These are phyloP conservation scores for Tinospora cordifolia DNA, from an alignment of 164 flowering plant genomes.

Conservation along the genomic window DNA sequence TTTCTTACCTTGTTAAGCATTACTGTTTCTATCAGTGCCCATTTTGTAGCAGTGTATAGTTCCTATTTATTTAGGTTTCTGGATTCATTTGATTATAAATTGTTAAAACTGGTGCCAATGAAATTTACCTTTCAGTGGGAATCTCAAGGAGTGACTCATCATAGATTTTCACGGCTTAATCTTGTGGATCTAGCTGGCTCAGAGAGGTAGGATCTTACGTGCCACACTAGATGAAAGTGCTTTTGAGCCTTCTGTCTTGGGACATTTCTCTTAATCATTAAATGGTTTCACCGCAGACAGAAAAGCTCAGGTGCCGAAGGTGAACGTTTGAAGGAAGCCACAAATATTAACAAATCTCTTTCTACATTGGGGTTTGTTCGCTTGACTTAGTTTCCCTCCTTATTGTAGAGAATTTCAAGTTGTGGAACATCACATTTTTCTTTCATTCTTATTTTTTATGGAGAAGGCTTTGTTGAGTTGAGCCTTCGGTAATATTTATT, in stretches of 20 bases:
- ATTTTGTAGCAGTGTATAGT: background rate
- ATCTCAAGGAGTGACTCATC: conserved; percentile 86
- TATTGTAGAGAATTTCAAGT: background rate
- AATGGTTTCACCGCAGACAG: conserved; percentile 49
- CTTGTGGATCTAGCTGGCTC: conserved; percentile 99
- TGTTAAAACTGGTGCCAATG: background rate
- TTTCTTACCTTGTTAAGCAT: background rate
- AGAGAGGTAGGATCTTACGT: conserved; percentile 59
- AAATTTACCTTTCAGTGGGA: conserved; percentile 63
- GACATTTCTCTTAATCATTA: background rate
- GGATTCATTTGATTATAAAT: background rate
- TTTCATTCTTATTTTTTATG: background rate
- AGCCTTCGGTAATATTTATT: background rate
- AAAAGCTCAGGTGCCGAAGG: conserved; percentile 99
- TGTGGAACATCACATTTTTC: background rate
- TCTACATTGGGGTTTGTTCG: conserved; percentile 84
- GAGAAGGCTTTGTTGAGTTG: too few relatives aligned
- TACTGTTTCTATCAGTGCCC: background rate
- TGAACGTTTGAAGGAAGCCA: conserved; percentile 96
- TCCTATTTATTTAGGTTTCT: background rate
- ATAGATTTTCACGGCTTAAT: conserved; percentile 89
- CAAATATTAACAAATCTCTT: conserved; percentile 96
- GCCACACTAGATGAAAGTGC: background rate
- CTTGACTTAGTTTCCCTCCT: background rate
- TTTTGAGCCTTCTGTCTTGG: background rate